phyloP scores from a whole-genome alignment of 495 filamentous ascomycete species.

The Penicillium turbatum region DNA sequence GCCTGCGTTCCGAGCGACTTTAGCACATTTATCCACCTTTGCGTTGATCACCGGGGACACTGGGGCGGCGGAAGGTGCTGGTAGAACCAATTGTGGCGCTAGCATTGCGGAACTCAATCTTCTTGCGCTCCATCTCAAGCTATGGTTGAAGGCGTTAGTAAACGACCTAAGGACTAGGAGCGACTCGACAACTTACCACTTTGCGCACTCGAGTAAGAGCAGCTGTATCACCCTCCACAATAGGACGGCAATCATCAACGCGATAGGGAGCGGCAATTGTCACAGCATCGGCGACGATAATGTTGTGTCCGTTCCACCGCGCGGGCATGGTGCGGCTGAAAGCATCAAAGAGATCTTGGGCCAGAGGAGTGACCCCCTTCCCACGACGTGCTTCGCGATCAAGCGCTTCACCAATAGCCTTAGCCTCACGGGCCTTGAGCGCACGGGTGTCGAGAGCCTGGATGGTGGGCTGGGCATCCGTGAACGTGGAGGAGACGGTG shows the following conservation, averaged over 20 bases:
- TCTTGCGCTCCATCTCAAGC: slow-evolving; percentile 50
- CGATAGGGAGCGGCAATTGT: slow-evolving; percentile 58
- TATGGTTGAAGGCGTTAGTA: slow-evolving; percentile 9
- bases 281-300: slow-evolving; percentile 64
- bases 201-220: slow-evolving; percentile 58
- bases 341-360: slow-evolving; percentile 66
- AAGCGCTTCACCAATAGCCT: slow-evolving; percentile 48
- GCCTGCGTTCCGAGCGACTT: neutral
- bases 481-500: slow-evolving; percentile 37
- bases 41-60: slow-evolving; percentile 21
- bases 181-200: slow-evolving; percentile 47
- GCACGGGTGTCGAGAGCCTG: slow-evolving; percentile 49
- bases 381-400: slow-evolving; percentile 53
- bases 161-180: neutral
- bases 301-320: slow-evolving; percentile 57
- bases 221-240: slow-evolving; percentile 45
- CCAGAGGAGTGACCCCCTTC: slow-evolving; percentile 60
- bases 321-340: slow-evolving; percentile 60
- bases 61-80: slow-evolving; percentile 30
- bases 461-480: slow-evolving; percentile 38
- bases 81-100: slow-evolving; percentile 40
- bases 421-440: slow-evolving; percentile 51
- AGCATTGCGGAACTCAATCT: slow-evolving; percentile 45
- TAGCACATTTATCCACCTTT: slow-evolving; percentile 24
- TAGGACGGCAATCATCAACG: slow-evolving; percentile 52